Conservation (phyloP, 31 red algal species). For the Porphyra umbilicalis region DNA sequence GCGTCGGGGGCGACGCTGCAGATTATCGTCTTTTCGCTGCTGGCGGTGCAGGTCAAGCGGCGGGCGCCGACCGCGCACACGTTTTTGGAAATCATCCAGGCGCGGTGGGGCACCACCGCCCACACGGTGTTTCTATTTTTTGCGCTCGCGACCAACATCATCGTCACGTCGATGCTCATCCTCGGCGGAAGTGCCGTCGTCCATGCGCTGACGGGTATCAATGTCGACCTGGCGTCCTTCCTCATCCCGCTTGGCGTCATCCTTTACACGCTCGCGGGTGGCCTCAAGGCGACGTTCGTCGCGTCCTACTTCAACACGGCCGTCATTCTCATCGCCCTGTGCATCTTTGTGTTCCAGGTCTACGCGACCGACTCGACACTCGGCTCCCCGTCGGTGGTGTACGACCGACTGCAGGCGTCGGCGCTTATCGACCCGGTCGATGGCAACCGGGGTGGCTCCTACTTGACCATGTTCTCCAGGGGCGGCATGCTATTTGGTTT, state of each 20-base stretch:
- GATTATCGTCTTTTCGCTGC: constrained; percentile 61
- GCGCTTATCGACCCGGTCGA: constrained; percentile 21
- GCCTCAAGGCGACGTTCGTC: constrained; percentile 81
- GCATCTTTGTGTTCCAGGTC: constrained; percentile 73
- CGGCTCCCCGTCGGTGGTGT: constrained; percentile 37
- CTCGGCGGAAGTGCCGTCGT: constrained; percentile 50
- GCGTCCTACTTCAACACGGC: constrained; percentile 85
- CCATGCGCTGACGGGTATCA: constrained; percentile 64
- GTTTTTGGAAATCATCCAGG: constrained; percentile 78
- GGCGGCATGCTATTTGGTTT: constrained; percentile 71
- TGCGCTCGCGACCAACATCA: constrained; percentile 71
- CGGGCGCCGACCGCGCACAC: constrained; percentile 70
- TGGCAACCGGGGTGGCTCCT: constrained; percentile 37
- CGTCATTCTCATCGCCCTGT: constrained; percentile 68
- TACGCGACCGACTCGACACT: constrained; percentile 51
- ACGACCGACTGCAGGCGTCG: constrained; percentile 19
- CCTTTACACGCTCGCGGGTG: constrained; percentile 70
- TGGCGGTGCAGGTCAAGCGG: constrained; percentile 78
- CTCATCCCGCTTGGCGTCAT: constrained; percentile 88
- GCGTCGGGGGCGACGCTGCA: constrained; percentile 79
- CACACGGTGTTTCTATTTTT: constrained; percentile 69
- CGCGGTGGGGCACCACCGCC: constrained; percentile 49
- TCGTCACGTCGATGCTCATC: constrained; percentile 84
- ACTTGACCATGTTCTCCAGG: constrained; percentile 56
- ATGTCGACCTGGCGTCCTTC: constrained; percentile 57